Evolutionary conservation across 352 stramenopile species (phyloP).

Genomic region (Discostella stelligera): DNA sequence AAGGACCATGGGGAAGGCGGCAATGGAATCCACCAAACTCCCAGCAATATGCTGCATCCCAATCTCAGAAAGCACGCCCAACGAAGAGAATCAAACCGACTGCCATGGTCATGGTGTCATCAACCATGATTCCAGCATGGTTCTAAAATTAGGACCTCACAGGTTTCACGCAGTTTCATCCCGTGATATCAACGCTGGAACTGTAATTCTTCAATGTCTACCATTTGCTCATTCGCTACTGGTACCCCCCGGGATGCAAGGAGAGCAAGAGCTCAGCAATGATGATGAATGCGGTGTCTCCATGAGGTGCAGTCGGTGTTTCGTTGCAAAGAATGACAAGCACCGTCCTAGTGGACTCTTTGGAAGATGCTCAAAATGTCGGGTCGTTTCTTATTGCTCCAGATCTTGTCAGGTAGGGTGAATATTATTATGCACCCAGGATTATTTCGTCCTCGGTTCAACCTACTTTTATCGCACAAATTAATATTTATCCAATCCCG

Average conservation of each 20-base stretch:
- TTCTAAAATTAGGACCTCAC: slow-evolving; percentile 19
- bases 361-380: slow-evolving; percentile 33
- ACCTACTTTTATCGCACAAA: no score
- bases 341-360: slow-evolving; percentile 17
- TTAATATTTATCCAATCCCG: no score
- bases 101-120: not conserved
- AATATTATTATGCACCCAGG: not conserved
- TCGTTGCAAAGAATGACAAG: slow-evolving; percentile 22
- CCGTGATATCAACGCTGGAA: slow-evolving; percentile 24
- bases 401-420: slow-evolving; percentile 34
- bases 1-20: not conserved
- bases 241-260: slow-evolving; percentile 3
- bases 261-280: slow-evolving; percentile 12
- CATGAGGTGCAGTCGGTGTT: slow-evolving; percentile 32
- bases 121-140: slow-evolving; percentile 9
- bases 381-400: slow-evolving; percentile 37
- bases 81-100: not conserved
- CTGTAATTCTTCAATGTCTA: slow-evolving; percentile 39
- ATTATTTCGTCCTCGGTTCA: no score
- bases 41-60: not conserved
- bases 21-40: not conserved
- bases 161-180: slow-evolving; percentile 24
- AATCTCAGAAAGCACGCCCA: not conserved
- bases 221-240: slow-evolving; percentile 38
- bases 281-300: not conserved